A percentile compares a stretch with the other conserved stretches of the same genome.
Evolutionary conservation across 768 basidiomycete species (phyloP).

Genomic region (Leccinum subgranulosum): DNA sequence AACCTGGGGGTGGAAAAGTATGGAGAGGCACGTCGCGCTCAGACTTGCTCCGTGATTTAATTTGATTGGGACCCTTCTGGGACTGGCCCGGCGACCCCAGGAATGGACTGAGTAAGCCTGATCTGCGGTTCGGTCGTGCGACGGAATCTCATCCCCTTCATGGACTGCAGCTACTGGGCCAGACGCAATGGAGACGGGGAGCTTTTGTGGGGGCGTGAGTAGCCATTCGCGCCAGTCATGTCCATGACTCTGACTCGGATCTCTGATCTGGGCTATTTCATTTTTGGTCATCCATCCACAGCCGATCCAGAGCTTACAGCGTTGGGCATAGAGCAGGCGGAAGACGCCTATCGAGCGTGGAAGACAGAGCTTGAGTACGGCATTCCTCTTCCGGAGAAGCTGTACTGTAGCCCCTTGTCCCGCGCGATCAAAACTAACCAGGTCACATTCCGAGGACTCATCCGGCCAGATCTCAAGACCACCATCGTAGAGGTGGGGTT

Average conservation of each 20-base stretch:
- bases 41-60: not conserved
- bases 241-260: not conserved
- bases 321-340: constrained; percentile 56
- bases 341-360: constrained; percentile 44
- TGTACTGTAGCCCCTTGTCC: constrained; percentile 62
- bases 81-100: constrained; percentile 14
- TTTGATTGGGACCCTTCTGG: not conserved
- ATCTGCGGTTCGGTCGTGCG: not conserved
- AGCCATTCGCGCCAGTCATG: not conserved
- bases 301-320: constrained; percentile 67
- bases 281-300: constrained; percentile 18
- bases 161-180: constrained; percentile 44
- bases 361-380: constrained; percentile 36
- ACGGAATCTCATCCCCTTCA: not conserved
- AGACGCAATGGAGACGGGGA: constrained; percentile 63
- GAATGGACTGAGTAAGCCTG: constrained; percentile 58
- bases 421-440: constrained; percentile 57
- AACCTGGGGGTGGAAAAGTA: constrained; percentile 70
- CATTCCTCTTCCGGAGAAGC: constrained; percentile 51
- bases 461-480: constrained; percentile 30
- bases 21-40: constrained; percentile 36
- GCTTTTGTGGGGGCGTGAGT: constrained; percentile 72
- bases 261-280: not conserved
- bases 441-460: constrained; percentile 49
- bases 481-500: constrained; percentile 54